These are phyloP conservation scores for Xylaria sp. DNA, from an alignment of 2,329 filamentous ascomycete genomes.

Conservation along the genomic window DNA sequence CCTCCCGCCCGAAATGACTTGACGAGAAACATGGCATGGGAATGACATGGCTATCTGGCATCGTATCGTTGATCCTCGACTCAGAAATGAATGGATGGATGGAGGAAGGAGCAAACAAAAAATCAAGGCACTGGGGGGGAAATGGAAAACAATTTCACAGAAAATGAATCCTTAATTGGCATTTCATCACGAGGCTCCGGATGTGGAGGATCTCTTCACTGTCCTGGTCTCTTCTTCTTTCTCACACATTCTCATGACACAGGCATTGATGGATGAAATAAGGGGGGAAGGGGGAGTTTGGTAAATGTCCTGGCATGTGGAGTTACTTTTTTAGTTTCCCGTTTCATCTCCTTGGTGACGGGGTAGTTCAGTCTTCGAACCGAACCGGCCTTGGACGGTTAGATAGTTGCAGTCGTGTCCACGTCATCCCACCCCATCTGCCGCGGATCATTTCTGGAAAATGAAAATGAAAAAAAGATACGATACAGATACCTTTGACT, in stretches of 20 bases:
- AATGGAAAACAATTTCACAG: not conserved
- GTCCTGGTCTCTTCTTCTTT: constrained; percentile 8
- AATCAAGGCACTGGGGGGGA: constrained; percentile 23
- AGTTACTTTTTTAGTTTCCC: constrained; percentile 5
- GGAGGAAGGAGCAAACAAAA: constrained; percentile 23
- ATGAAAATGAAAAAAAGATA: constrained; percentile 28
- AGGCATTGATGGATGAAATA: constrained; percentile 12
- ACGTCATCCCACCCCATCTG: constrained; percentile 1
- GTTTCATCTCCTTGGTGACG: constrained; percentile 26
- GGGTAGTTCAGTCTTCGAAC: constrained; percentile 22
- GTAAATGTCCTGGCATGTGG: constrained; percentile 26
- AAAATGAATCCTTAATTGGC: constrained; percentile 21
- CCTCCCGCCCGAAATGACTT: constrained; percentile 19
- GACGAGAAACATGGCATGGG: constrained; percentile 30
- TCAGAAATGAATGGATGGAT: constrained; percentile 26
- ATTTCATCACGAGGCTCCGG: constrained; percentile 23
- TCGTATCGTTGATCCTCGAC: constrained; percentile 30
- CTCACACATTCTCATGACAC: constrained; percentile 18
- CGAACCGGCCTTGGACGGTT: not conserved
- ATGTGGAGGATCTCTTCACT: constrained; percentile 14
- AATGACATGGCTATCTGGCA: constrained; percentile 11
- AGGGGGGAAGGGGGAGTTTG: constrained; percentile 29
- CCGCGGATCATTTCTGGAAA: constrained; percentile 21
- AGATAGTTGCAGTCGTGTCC: constrained; percentile 20
- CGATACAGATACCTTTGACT: constrained; percentile 16